phyloP scores from a whole-genome alignment of 805 yeast species.

The Kodamaea kakaduensis region DNA sequence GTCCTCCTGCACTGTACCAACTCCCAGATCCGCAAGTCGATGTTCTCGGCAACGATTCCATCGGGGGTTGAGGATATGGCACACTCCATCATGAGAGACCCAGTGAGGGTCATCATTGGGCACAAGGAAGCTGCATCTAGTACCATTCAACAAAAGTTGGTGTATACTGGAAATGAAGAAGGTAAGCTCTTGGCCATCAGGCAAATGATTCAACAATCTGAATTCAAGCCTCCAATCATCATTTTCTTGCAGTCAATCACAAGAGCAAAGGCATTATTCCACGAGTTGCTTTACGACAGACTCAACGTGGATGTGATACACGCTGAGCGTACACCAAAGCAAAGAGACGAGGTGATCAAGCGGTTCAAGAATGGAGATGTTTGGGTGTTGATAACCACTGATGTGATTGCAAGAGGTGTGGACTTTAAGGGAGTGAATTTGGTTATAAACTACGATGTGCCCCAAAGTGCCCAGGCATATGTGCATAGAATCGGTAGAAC shows the following conservation, averaged over 20 bases:
- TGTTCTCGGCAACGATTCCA: constrained; percentile 95
- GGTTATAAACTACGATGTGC: constrained; percentile 95
- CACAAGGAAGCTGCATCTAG: constrained; percentile 89
- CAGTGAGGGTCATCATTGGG: constrained; percentile 84
- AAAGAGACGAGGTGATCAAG: constrained; percentile 80
- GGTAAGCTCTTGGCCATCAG: constrained; percentile 93
- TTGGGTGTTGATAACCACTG: constrained; percentile 97
- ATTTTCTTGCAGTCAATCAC: constrained; percentile 88
- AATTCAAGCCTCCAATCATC: constrained; percentile 87
- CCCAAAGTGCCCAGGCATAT: constrained; percentile 87
- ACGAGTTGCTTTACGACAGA: constrained; percentile 87
- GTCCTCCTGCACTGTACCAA: constrained; percentile 60
- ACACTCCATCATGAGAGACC: constrained; percentile 75
- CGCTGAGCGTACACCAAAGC: constrained; percentile 86
- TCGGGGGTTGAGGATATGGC: constrained; percentile 90
- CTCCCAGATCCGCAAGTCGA: constrained; percentile 58
- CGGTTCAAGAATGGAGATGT: constrained; percentile 84
- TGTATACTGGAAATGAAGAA: constrained; percentile 88
- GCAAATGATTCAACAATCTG: constrained; percentile 79
- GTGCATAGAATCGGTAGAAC: constrained; percentile 99
- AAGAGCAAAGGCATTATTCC: constrained; percentile 92
- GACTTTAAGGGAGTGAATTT: constrained; percentile 94
- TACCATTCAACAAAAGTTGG: constrained; percentile 75
- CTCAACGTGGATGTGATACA: constrained; percentile 94
- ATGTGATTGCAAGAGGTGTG: constrained; percentile 92